Conservation (phyloP, 2,329 filamentous ascomycete genomes). For the Emergomyces pasteurianus region DNA sequence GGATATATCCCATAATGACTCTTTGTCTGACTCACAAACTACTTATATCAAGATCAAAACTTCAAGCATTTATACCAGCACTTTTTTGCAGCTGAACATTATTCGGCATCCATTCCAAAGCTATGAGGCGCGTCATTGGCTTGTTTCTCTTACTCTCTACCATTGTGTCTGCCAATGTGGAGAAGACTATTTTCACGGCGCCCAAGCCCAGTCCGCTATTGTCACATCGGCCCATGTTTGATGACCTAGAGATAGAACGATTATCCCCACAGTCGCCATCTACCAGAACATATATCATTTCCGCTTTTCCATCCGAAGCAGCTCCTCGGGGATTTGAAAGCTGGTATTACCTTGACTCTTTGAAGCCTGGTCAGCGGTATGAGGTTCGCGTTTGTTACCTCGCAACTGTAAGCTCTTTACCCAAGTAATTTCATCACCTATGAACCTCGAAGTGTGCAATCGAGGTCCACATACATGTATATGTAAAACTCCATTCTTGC, state of each 20-base stretch:
- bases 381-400: conserved; percentile 90
- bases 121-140: not conserved
- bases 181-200: conserved; percentile 80
- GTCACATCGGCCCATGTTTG: conserved; percentile 42
- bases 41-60: not conserved
- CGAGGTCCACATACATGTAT: not conserved
- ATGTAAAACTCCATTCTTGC: not conserved
- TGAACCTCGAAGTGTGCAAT: not conserved
- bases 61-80: not conserved
- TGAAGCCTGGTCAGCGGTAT: conserved; percentile 65
- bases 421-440: not conserved
- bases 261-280: conserved; percentile 47
- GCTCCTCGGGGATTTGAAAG: conserved; percentile 49
- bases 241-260: conserved; percentile 50
- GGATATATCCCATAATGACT: not conserved
- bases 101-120: not conserved
- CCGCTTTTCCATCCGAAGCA: conserved; percentile 51
- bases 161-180: conserved; percentile 56
- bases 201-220: conserved; percentile 49
- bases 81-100: conserved; percentile 17
- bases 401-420: conserved; percentile 57
- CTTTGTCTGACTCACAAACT: not conserved
- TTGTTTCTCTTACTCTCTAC: conserved; percentile 10
- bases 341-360: conserved; percentile 65
- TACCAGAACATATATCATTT: conserved; percentile 52